phyloP scores from a whole-genome alignment of 2,329 filamentous ascomycete genomes.

The Neopestalotiopsis sp. region DNA sequence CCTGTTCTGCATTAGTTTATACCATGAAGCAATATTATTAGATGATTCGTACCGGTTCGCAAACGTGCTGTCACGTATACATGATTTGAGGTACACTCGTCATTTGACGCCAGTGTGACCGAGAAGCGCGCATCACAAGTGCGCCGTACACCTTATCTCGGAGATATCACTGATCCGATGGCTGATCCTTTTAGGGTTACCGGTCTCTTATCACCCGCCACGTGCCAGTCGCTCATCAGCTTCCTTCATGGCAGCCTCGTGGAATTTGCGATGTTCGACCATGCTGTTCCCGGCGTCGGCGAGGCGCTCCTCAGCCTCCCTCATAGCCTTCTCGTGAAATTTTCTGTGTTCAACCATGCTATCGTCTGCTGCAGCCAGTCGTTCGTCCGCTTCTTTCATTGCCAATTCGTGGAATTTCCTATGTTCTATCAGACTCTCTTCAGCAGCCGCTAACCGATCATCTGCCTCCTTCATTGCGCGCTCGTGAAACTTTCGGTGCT shows the following conservation, averaged over 20 bases:
- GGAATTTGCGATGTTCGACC: constrained; percentile 5
- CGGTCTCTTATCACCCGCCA: background rate
- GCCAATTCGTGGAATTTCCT: background rate
- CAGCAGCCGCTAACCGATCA: constrained; percentile 9
- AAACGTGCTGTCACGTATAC: background rate
- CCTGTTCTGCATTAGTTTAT: background rate
- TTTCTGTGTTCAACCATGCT: constrained; percentile 7
- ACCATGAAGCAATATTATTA: background rate
- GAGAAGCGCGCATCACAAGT: no score
- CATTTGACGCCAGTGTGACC: no score
- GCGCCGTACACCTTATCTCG: no score
- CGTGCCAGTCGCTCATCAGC: constrained; percentile 11
- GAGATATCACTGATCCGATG: background rate
- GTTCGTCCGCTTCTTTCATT: constrained; percentile 18
- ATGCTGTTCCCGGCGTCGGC: constrained; percentile 7
- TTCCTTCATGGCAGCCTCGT: constrained; percentile 15
- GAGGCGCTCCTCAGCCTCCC: constrained; percentile 8
- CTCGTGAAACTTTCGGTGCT: constrained; percentile 12
- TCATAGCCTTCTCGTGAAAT: constrained; percentile 8
- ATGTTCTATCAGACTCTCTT: background rate
- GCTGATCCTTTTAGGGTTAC: background rate
- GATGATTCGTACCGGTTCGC: background rate
- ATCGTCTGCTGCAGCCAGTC: constrained; percentile 3
- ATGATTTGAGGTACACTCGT: no score
- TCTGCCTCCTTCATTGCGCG: constrained; percentile 17